Evolutionary conservation across 371 early-diverging fungal genomes (phyloP).

Genomic region (Lichtheimia ramosa): DNA sequence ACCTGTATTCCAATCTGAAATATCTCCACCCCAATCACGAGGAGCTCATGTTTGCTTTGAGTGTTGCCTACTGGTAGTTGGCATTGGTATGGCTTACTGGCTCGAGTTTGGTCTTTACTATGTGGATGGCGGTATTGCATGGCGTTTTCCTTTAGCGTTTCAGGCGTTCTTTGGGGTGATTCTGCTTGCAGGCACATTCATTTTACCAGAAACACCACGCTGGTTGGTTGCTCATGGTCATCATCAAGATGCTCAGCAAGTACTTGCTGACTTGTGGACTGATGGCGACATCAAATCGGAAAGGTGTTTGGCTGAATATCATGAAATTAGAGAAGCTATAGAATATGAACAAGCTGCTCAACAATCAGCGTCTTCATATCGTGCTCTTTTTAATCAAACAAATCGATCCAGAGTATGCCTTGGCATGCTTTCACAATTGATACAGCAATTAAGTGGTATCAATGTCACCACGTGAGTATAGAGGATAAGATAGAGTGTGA

Average conservation of each 20-base stretch:
- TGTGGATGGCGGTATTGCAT: conserved; percentile 32
- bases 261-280: conserved; percentile 44
- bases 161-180: conserved; percentile 44
- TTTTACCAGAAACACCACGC: conserved; percentile 61
- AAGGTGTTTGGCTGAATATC: conserved; percentile 44
- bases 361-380: conserved; percentile 40
- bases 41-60: conserved; percentile 40
- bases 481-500: no score
- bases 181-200: conserved; percentile 36
- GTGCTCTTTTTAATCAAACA: conserved; percentile 44
- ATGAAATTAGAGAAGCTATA: conserved; percentile 48
- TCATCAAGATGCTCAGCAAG: conserved; percentile 35
- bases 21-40: conserved; percentile 46
- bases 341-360: conserved; percentile 44
- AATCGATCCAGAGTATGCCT: conserved; percentile 50
- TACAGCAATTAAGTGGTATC: conserved; percentile 51
- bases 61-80: conserved; percentile 29
- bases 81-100: conserved; percentile 43
- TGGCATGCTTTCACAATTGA: conserved; percentile 52
- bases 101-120: conserved; percentile 40
- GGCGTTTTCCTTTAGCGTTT: conserved; percentile 50
- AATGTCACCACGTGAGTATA: conserved; percentile 12
- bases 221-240: conserved; percentile 53
- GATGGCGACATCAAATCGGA: conserved; percentile 42
- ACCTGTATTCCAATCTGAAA: conserved; percentile 52